Conservation (phyloP, 1,139 yeast species). For the Taiozyma onychis region DNA sequence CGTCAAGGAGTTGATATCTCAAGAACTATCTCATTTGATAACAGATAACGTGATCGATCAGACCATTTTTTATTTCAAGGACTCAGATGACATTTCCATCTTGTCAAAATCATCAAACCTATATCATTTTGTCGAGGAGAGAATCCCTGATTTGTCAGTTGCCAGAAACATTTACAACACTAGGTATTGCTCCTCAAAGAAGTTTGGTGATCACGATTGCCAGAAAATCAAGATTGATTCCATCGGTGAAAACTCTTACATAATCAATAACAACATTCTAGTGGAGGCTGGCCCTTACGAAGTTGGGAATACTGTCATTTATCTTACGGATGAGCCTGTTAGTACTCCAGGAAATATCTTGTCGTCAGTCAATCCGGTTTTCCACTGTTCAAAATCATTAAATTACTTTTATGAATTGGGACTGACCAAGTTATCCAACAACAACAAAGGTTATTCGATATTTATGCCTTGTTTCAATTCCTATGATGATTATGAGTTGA, state of each 20-base stretch:
- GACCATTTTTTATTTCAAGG: slow-evolving; percentile 44
- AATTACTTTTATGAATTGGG: slow-evolving; percentile 44
- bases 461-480: slow-evolving; percentile 75
- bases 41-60: slow-evolving; percentile 48
- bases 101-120: slow-evolving; percentile 35
- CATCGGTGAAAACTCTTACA: slow-evolving; percentile 35
- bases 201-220: slow-evolving; percentile 35
- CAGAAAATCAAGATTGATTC: slow-evolving; percentile 39
- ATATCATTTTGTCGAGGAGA: slow-evolving; percentile 65
- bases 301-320: slow-evolving; percentile 57
- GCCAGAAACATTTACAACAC: slow-evolving; percentile 37
- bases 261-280: slow-evolving; percentile 41
- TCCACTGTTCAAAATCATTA: slow-evolving; percentile 47
- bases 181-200: slow-evolving; percentile 35
- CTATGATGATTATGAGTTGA: slow-evolving; percentile 66
- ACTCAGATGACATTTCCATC: slow-evolving; percentile 18
- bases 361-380: slow-evolving; percentile 48
- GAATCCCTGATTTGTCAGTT: slow-evolving; percentile 27
- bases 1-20: slow-evolving; percentile 63
- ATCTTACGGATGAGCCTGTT: slow-evolving; percentile 54
- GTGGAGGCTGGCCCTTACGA: slow-evolving; percentile 38
- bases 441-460: slow-evolving; percentile 61
- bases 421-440: slow-evolving; percentile 37
- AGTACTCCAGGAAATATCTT: slow-evolving; percentile 49
- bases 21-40: slow-evolving; percentile 52